Percentiles rank a stretch among this genome's conserved stretches.
phyloP scores from a whole-genome alignment of 352 stramenopile genomes.

The Pythium periplocum region DNA sequence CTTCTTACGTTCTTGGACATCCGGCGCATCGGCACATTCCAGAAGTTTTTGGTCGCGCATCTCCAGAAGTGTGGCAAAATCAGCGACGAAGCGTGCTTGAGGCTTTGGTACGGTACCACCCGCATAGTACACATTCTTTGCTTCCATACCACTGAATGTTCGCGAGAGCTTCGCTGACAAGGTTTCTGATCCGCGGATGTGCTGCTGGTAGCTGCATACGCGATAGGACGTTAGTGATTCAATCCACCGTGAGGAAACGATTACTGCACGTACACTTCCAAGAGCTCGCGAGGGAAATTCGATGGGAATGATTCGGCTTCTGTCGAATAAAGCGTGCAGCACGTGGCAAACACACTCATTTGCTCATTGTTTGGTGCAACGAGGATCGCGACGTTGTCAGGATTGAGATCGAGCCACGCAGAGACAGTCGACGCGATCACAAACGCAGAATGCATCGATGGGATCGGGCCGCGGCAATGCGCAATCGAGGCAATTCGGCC shows the following conservation, averaged over 20 bases:
- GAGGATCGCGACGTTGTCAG: constrained; percentile 71
- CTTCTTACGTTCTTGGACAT: constrained; percentile 58
- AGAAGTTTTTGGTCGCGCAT: constrained; percentile 65
- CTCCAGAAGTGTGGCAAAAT: constrained; percentile 73
- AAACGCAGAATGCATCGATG: constrained; percentile 84
- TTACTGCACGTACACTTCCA: constrained; percentile 44
- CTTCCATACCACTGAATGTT: constrained; percentile 64
- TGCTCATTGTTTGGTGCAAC: constrained; percentile 83
- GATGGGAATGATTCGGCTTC: constrained; percentile 57
- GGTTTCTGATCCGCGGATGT: constrained; percentile 70
- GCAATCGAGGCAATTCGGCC: constrained; percentile 77
- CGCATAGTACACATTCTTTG: constrained; percentile 67
- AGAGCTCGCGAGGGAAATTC: constrained; percentile 65
- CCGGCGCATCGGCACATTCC: constrained; percentile 33
- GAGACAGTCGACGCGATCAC: constrained; percentile 77
- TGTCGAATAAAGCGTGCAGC: constrained; percentile 76
- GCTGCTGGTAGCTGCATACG: constrained; percentile 38
- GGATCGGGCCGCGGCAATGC: constrained; percentile 60
- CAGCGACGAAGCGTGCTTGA: constrained; percentile 70
- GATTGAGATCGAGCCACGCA: constrained; percentile 75
- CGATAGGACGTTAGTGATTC: not conserved
- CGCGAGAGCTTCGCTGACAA: constrained; percentile 70
- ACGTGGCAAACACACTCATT: constrained; percentile 86
- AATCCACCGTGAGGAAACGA: not conserved
- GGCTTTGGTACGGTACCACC: constrained; percentile 57